phyloP scores from a whole-genome alignment of 1,139 yeast genomes.

The Hyphopichia pseudoburtonii region DNA sequence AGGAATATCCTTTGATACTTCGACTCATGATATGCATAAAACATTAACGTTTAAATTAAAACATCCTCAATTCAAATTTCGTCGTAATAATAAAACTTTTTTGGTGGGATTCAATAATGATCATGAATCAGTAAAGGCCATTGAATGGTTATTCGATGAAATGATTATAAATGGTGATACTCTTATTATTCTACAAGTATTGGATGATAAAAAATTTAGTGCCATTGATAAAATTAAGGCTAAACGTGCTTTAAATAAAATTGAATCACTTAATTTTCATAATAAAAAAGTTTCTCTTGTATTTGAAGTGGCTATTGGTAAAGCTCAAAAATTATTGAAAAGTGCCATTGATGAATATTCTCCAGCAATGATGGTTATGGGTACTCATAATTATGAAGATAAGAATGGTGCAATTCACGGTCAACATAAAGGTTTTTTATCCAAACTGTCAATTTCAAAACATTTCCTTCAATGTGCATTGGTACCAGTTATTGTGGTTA shows the following conservation, averaged over 20 bases:
- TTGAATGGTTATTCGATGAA: slow-evolving; percentile 67
- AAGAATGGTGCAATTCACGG: slow-evolving; percentile 24
- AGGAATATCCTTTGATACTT: slow-evolving; percentile 58
- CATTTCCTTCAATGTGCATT: slow-evolving; percentile 66
- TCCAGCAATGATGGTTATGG: slow-evolving; percentile 66
- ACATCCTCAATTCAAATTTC: slow-evolving; percentile 54
- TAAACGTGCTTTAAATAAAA: slow-evolving; percentile 35
- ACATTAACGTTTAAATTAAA: slow-evolving; percentile 55
- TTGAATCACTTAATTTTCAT: slow-evolving; percentile 49
- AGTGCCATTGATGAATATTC: slow-evolving; percentile 59
- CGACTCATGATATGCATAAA: slow-evolving; percentile 35
- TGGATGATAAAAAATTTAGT: slow-evolving; percentile 42
- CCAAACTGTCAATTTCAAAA: slow-evolving; percentile 53
- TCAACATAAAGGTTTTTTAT: slow-evolving; percentile 46
- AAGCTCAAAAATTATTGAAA: slow-evolving; percentile 54
- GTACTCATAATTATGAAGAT: slow-evolving; percentile 47
- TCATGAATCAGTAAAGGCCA: slow-evolving; percentile 55
- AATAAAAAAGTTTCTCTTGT: slow-evolving; percentile 52
- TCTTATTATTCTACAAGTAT: slow-evolving; percentile 57
- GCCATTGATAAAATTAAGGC: slow-evolving; percentile 31
- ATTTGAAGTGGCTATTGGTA: slow-evolving; percentile 63
- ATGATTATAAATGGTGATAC: slow-evolving; percentile 66
- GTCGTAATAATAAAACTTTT: slow-evolving; percentile 60
- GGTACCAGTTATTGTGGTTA: slow-evolving; percentile 68
- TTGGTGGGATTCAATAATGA: slow-evolving; percentile 63